phyloP scores from a whole-genome alignment of 768 basidiomycete species.

The Lactifluus piperatus region DNA sequence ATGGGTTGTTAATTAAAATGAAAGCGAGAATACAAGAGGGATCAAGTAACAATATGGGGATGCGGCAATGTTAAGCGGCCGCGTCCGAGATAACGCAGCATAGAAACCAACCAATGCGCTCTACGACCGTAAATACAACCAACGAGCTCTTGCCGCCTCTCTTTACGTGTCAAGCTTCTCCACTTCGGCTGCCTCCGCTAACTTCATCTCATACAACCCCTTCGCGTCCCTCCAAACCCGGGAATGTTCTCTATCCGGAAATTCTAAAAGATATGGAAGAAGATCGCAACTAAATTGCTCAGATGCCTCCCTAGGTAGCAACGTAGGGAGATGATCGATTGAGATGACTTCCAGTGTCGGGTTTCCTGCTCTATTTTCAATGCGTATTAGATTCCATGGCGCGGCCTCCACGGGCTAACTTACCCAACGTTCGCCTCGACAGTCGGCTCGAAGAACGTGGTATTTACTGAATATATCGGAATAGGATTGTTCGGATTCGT shows the following conservation, averaged over 20 bases:
- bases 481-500: conserved; percentile 98
- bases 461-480: conserved; percentile 90
- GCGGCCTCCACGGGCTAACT: conserved; percentile 27
- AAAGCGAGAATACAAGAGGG: too few species aligned
- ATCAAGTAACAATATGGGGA: not conserved
- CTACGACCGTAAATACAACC: not conserved
- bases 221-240: conserved; percentile 88
- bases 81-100: not conserved
- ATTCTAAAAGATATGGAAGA: conserved; percentile 71
- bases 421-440: conserved; percentile 78
- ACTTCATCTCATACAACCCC: conserved; percentile 64
- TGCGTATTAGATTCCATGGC: conserved; percentile 15
- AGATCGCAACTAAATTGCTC: conserved; percentile 92
- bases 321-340: conserved; percentile 93
- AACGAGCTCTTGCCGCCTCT: not conserved
- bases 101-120: not conserved
- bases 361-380: conserved; percentile 41
- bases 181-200: conserved; percentile 39
- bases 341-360: conserved; percentile 80
- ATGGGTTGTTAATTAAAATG: too few species aligned
- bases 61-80: not conserved
- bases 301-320: conserved; percentile 91
- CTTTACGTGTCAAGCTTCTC: conserved; percentile 21
- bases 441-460: conserved; percentile 87
- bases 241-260: conserved; percentile 56